Base-by-base conservation (phyloP, 495 filamentous ascomycete species). In the Astrocystis sublimbata region DNA sequence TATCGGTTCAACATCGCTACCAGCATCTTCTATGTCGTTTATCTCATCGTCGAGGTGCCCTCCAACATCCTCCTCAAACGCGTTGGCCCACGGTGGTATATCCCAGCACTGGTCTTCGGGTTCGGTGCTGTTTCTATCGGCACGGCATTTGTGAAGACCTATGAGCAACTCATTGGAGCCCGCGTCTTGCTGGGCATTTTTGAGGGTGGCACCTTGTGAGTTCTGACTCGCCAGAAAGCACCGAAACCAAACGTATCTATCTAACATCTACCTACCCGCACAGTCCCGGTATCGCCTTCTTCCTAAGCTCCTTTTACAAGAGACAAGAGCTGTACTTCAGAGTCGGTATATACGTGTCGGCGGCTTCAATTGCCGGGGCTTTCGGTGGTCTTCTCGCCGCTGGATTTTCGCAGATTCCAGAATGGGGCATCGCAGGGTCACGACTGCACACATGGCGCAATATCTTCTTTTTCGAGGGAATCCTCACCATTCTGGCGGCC, bases 401-500 rank as follows among this genome's bases (percentile, higher is more conserved):
- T 2, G 81, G 75, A 0, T 79, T 86, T 28, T 75, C 81, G 19
- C 68, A 75, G 33, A 80, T 86, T 5, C 79, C 79, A 0, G 63
- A 65, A 12, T 81, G 77, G 78, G 79, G 79, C 0, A 75, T 79
- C 31, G 79, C 76, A 0, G 59, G 72, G 62, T 75, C 64, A 65
- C 76, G 26, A 31, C 80, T 75, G 54, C 75, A 82, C 63, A 82
- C 81, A 7, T 88, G 85, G 86, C 78, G 85, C 52, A 87, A 86
- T 80, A 88, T 88, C 61, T 81, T 88, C 73, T 85, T 87, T 64
- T 85, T 88, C 56, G 86, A 88, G 71, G 86, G 86, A 0, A 61
- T 86, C 13, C 63, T 87, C 54, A 79, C 86, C 65, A 77, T 84
- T 4, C 68, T 85, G 51, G 63, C 79, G 41, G 83, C 81, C 28